Base-by-base conservation (phyloP, 441 rosid species). In the Viola pubescens region DNA sequence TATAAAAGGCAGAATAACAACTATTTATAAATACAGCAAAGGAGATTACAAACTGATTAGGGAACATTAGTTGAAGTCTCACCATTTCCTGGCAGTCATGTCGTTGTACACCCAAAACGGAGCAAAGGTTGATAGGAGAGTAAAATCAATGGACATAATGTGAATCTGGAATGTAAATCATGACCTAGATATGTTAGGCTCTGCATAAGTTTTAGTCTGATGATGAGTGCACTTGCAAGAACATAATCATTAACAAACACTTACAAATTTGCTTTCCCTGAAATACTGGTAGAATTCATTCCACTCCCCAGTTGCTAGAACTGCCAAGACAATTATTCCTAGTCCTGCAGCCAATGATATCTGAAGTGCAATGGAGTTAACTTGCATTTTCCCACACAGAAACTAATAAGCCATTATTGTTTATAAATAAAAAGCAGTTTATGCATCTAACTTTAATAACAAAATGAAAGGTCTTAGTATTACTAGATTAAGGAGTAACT, bases 101-200 rank as follows among this genome's bases (percentile, higher is more conserved):
- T 89, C 98, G 46, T 87, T 85, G 81, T 89, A 89, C 68, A 92
- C 90, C 98, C 98, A 87, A 45, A 92, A 92, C 6, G 97, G 94
- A 67, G 92, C 86, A 74, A 92, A 86, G 9, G 90, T 72, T 16
- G 96, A 86, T 3, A 86, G 71, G 50, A 89, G 74, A 48, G 77
- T 75, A 64, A 87, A 89, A 75, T 92, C 98, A 56, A 87, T 69
- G 82, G 74, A 60, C 4, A 48, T 87, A 49, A 79, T 41, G 13
- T 89, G 96, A 73, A 92, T 82, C 97, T 92, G 96, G 72, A 62
- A 55, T 1, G 14, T 1, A 10, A 43, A 39, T 43, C 12, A 53
- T 34, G 6, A 63, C 54, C 2, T 12, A 52, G 37, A 12, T 52
- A 14, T 9, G 51, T 10, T 10, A 9, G 56, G 39, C 6, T 52